A percentile compares a stretch with the other conserved stretches of the same genome.
These are phyloP conservation scores for Ampelomyces quisqualis DNA, from an alignment of 2,329 filamentous ascomycete genomes.

Conservation along the genomic window DNA sequence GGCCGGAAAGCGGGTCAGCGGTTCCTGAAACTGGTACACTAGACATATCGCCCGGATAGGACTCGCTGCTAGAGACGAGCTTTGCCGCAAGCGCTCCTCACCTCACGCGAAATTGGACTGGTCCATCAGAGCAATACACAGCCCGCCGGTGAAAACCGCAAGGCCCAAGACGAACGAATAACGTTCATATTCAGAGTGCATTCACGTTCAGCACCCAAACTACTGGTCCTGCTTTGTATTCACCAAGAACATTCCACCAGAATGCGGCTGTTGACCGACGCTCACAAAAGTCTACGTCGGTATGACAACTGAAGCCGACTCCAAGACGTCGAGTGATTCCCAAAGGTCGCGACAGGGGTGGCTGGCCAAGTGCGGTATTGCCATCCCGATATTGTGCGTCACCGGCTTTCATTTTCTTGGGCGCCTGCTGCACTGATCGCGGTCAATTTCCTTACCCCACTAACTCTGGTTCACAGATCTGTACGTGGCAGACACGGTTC, in stretches of 20 bases:
- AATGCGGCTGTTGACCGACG: conserved; percentile 28
- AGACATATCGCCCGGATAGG: conserved; percentile 22
- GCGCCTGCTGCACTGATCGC: too few relatives aligned
- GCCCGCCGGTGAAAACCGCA: conserved; percentile 14
- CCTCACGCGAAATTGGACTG: conserved; percentile 3
- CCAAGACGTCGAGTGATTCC: conserved; percentile 30
- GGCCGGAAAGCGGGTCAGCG: conserved; percentile 25
- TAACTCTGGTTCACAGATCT: conserved; percentile 23
- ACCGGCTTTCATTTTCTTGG: neutral
- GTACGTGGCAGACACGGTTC: conserved; percentile 34
- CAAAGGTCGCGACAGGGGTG: conserved; percentile 24
- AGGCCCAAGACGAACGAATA: conserved; percentile 17
- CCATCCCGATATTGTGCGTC: conserved; percentile 32
- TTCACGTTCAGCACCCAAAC: conserved; percentile 9
- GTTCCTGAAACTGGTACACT: conserved; percentile 20
- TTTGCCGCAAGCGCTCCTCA: conserved; percentile 8
- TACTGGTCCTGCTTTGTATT: conserved; percentile 3
- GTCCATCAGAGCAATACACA: conserved; percentile 10
- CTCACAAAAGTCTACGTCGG: conserved; percentile 21
- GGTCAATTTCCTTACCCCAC: neutral
- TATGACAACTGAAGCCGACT: conserved; percentile 34
- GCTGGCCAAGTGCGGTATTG: conserved; percentile 32
- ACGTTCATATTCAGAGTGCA: conserved; percentile 10
- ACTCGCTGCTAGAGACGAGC: conserved; percentile 2
- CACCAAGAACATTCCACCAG: conserved; percentile 11